A percentile compares a stretch with the other conserved stretches of the same genome.
Conservation (phyloP, 805 yeast genomes). For the Metschnikowia hibisci region DNA sequence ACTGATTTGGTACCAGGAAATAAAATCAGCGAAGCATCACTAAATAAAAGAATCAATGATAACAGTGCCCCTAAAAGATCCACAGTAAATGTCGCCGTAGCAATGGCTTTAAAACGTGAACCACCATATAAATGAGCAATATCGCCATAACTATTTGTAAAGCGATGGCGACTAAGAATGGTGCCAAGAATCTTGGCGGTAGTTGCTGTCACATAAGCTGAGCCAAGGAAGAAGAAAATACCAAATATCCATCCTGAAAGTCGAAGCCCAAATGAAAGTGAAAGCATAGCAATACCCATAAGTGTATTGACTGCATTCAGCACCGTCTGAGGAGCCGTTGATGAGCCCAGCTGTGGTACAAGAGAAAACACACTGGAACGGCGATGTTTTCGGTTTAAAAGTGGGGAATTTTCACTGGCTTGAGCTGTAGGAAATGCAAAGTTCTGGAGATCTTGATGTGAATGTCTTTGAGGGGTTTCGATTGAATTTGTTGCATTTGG, state of each 20-base stretch:
- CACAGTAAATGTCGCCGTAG: slow-evolving; percentile 47
- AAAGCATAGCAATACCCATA: slow-evolving; percentile 71
- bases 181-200: slow-evolving; percentile 59
- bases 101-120: slow-evolving; percentile 34
- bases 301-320: slow-evolving; percentile 75
- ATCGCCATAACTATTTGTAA: slow-evolving; percentile 84
- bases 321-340: slow-evolving; percentile 68
- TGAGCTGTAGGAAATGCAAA: slow-evolving; percentile 16
- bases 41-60: slow-evolving; percentile 54
- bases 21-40: slow-evolving; percentile 51
- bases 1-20: slow-evolving; percentile 7
- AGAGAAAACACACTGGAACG: slow-evolving; percentile 14
- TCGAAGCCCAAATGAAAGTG: slow-evolving; percentile 66
- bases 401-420: not conserved
- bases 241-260: slow-evolving; percentile 68
- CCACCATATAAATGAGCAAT: slow-evolving; percentile 86
- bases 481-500: too few species aligned
- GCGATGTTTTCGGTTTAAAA: slow-evolving; percentile 18
- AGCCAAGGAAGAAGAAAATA: slow-evolving; percentile 33
- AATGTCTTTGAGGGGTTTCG: too few species aligned
- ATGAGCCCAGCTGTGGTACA: slow-evolving; percentile 7
- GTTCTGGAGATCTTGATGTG: slow-evolving; percentile 12
- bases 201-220: slow-evolving; percentile 48
- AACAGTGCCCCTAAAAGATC: slow-evolving; percentile 62
- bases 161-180: slow-evolving; percentile 75